These are phyloP conservation scores for Cokeromyces recurvatus DNA, from an alignment of 371 early-diverging fungal genomes.

Conservation along the genomic window DNA sequence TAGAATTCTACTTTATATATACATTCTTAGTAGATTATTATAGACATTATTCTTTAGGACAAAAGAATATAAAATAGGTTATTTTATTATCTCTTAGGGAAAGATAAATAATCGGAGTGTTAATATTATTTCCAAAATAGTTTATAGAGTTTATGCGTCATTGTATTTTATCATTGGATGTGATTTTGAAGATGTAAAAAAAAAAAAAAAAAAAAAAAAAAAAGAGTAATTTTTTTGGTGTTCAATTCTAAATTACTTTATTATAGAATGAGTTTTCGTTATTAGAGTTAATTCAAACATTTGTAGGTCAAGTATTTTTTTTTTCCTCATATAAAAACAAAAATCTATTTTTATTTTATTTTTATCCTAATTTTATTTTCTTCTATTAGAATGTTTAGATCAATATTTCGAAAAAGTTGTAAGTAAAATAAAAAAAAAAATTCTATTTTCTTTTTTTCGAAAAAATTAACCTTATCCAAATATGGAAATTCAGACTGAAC, in stretches of 20 bases:
- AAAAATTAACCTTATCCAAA: too few relatives aligned
- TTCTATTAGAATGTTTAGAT: constrained; percentile 30
- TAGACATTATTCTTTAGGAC: constrained; percentile 19
- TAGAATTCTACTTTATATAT: too few relatives aligned
- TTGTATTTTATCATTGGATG: constrained; percentile 44
- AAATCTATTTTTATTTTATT: neutral
- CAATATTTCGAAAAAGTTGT: constrained; percentile 45
- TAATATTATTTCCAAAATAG: too few relatives aligned
- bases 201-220: neutral
- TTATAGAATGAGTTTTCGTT: constrained; percentile 44
- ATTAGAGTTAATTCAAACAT: constrained; percentile 43
- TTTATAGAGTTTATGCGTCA: constrained; percentile 39
- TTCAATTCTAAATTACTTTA: too few relatives aligned
- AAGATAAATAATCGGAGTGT: too few relatives aligned
- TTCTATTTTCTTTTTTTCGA: too few relatives aligned
- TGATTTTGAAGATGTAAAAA: constrained; percentile 21
- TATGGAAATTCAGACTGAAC: constrained; percentile 39
- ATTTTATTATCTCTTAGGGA: too few relatives aligned
- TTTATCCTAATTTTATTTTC: neutral
- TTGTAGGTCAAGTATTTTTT: constrained; percentile 30
- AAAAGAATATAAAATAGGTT: constrained; percentile 23
- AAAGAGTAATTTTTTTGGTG: too few relatives aligned
- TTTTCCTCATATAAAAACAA: neutral
- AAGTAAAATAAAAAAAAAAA: constrained; percentile 1
- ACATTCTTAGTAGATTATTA: neutral